Conservation (phyloP, 1,284 basidiomycete species). For the Ustilago loliicola region DNA sequence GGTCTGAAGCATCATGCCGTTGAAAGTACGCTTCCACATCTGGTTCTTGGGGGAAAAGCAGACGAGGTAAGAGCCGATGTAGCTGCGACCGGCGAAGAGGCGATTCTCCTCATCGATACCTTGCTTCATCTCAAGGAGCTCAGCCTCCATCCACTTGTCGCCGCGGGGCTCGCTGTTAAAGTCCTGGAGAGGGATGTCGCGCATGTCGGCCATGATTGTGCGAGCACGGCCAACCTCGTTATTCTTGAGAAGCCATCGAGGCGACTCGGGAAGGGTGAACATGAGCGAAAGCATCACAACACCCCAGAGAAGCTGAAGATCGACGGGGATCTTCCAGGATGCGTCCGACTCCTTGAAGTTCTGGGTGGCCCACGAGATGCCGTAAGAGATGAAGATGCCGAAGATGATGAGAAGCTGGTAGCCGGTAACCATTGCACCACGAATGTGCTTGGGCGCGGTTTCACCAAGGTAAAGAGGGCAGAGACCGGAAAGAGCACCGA, state of each 20-base stretch:
- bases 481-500: conserved; percentile 60
- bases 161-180: conserved; percentile 76
- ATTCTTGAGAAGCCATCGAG: conserved; percentile 84
- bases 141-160: conserved; percentile 74
- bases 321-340: conserved; percentile 78
- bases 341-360: conserved; percentile 48
- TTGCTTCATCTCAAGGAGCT: conserved; percentile 77
- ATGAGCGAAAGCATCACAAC: conserved; percentile 72
- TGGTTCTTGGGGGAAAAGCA: conserved; percentile 78
- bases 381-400: conserved; percentile 72
- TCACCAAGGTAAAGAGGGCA: conserved; percentile 88
- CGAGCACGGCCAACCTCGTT: conserved; percentile 76
- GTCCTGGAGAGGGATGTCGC: conserved; percentile 77
- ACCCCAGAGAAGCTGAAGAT: conserved; percentile 76
- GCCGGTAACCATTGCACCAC: conserved; percentile 85
- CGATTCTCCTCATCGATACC: conserved; percentile 74
- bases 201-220: conserved; percentile 75
- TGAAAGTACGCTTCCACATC: conserved; percentile 80
- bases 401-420: conserved; percentile 78
- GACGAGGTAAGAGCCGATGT: conserved; percentile 75
- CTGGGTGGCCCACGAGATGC: conserved; percentile 75
- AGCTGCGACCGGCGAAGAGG: conserved; percentile 78
- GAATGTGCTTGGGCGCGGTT: conserved; percentile 80
- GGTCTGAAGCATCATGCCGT: conserved; percentile 78
- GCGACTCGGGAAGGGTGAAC: conserved; percentile 78